Percentiles rank a stretch among this genome's conserved stretches.
These are phyloP conservation scores for Boletus pseudopeckii DNA, from an alignment of 768 basidiomycete species.

Conservation along the genomic window DNA sequence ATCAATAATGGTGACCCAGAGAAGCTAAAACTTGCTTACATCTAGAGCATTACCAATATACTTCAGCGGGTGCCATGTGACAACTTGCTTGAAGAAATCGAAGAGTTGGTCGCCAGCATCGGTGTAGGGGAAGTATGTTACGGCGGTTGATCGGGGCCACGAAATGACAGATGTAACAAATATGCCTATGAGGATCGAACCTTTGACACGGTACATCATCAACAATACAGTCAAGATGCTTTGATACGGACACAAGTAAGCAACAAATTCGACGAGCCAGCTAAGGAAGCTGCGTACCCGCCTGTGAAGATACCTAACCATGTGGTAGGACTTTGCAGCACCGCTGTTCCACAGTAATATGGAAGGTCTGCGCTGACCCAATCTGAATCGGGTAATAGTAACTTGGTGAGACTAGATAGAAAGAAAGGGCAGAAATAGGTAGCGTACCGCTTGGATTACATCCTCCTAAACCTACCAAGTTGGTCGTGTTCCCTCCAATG, in stretches of 20 bases:
- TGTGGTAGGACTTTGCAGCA: constrained; percentile 71
- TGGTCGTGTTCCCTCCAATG: constrained; percentile 68
- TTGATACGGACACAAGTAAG: constrained; percentile 1
- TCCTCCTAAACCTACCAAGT: constrained; percentile 74
- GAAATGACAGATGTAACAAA: constrained; percentile 81
- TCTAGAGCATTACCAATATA: constrained; percentile 65
- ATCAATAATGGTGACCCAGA: constrained; percentile 2
- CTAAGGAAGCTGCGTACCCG: constrained; percentile 47
- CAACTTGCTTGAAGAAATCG: constrained; percentile 82
- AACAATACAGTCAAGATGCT: constrained; percentile 74
- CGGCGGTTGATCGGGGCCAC: constrained; percentile 79
- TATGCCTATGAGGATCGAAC: constrained; percentile 80
- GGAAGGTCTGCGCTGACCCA: constrained; percentile 42
- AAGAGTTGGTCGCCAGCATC: constrained; percentile 65
- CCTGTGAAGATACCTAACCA: constrained; percentile 89
- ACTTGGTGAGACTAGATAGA: constrained; percentile 6
- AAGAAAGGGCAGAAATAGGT: background rate
- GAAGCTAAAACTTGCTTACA: constrained; percentile 37
- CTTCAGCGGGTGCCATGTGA: constrained; percentile 64
- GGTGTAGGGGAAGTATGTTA: constrained; percentile 82
- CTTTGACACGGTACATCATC: constrained; percentile 83
- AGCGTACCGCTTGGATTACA: constrained; percentile 52
- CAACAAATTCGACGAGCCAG: background rate
- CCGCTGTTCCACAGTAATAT: constrained; percentile 58
- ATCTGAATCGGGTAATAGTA: constrained; percentile 30